A percentile compares a stretch with the other conserved stretches of the same genome.
Evolutionary conservation across 1,284 basidiomycete species (phyloP).

Genomic region (Ganoderma sinense): DNA sequence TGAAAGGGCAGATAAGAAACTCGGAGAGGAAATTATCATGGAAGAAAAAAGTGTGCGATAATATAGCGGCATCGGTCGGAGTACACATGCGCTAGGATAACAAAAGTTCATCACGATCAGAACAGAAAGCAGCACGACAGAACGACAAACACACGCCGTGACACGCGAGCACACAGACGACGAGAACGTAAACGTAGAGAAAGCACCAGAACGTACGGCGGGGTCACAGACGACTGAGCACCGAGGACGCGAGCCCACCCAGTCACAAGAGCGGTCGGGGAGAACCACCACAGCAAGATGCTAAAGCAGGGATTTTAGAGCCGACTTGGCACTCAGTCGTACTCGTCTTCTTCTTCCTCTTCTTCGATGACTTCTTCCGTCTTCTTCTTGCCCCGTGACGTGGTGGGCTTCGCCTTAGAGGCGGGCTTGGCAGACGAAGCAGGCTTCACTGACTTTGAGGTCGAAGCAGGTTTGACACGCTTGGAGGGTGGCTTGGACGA

Average conservation of each 20-base stretch:
- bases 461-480: constrained; percentile 35
- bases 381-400: constrained; percentile 36
- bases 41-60: constrained; percentile 1
- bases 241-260: neutral
- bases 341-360: constrained; percentile 33
- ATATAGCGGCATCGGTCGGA: constrained; percentile 20
- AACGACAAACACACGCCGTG: too few species aligned
- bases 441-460: constrained; percentile 27
- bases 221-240: neutral
- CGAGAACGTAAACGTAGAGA: neutral
- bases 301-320: constrained; percentile 3
- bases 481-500: constrained; percentile 39
- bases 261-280: neutral
- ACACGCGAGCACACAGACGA: constrained; percentile 11
- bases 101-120: constrained; percentile 14
- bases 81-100: constrained; percentile 29
- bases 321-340: neutral
- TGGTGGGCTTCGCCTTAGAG: constrained; percentile 33
- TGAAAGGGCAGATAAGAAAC: neutral
- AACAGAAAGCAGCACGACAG: constrained; percentile 20
- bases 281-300: neutral
- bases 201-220: constrained; percentile 4
- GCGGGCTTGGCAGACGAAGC: constrained; percentile 34
- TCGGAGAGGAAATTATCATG: neutral
- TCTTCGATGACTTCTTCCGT: constrained; percentile 32